Percentiles rank a stretch among this genome's conserved stretches.
Evolutionary conservation across 495 filamentous ascomycete species (phyloP).

Genomic region (Tetracladium setigerum): DNA sequence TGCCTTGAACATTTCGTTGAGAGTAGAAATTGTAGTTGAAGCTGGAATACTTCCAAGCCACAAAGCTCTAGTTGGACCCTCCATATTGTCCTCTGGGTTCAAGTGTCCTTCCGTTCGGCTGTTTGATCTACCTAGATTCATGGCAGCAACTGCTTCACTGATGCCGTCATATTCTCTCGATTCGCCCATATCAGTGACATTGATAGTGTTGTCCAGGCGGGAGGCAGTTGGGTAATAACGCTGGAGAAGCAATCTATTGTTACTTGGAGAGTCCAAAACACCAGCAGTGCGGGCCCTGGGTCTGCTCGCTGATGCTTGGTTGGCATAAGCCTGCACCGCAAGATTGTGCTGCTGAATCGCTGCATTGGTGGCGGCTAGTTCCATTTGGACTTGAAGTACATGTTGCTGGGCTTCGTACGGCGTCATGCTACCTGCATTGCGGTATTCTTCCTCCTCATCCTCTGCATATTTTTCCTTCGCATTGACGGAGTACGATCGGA

Average conservation of each 20-base stretch:
- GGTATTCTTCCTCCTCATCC: slow-evolving; percentile 81
- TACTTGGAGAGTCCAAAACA: slow-evolving; percentile 76
- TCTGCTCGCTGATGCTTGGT: slow-evolving; percentile 69
- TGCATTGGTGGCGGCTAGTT: slow-evolving; percentile 72
- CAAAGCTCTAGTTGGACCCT: slow-evolving; percentile 84
- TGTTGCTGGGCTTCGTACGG: slow-evolving; percentile 57
- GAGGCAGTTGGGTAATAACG: slow-evolving; percentile 76
- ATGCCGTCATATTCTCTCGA: slow-evolving; percentile 66
- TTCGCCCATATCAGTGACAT: slow-evolving; percentile 67
- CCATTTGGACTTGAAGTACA: slow-evolving; percentile 48
- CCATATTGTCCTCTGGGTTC: slow-evolving; percentile 67
- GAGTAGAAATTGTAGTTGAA: slow-evolving; percentile 87
- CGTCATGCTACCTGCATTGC: slow-evolving; percentile 61
- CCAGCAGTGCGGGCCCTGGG: slow-evolving; percentile 82
- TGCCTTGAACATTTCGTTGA: slow-evolving; percentile 85
- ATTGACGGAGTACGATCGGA: slow-evolving; percentile 96
- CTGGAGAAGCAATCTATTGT: slow-evolving; percentile 51
- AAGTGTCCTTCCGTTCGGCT: slow-evolving; percentile 48
- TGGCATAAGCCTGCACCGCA: slow-evolving; percentile 85
- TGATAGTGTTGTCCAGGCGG: slow-evolving; percentile 77
- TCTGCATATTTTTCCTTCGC: slow-evolving; percentile 96
- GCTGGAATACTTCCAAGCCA: slow-evolving; percentile 99
- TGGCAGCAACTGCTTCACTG: slow-evolving; percentile 66
- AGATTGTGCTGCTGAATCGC: slow-evolving; percentile 91
- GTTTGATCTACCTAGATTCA: slow-evolving; percentile 62